Percentiles rank a stretch among this genome's conserved stretches.
phyloP scores from a whole-genome alignment of 805 yeast species.

The Ogataea pini region DNA sequence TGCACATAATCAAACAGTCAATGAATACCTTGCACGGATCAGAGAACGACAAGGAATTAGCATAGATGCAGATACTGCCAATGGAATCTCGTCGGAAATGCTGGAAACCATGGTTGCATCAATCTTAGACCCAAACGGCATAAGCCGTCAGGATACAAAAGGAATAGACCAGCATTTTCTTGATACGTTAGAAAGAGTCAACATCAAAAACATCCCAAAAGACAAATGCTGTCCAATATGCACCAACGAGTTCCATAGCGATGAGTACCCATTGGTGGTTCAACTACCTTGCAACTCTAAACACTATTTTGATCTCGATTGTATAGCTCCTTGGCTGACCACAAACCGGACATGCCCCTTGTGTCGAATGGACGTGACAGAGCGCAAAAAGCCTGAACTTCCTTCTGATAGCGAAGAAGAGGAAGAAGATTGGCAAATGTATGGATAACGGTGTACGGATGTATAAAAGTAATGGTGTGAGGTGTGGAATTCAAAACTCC shows the following conservation, averaged over 20 bases:
- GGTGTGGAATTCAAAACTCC: background rate
- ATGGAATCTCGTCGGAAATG: conserved; percentile 6
- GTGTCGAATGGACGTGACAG: conserved; percentile 72
- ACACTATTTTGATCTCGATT: conserved; percentile 85
- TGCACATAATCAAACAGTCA: conserved; percentile 5
- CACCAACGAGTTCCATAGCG: conserved; percentile 67
- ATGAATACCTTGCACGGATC: conserved; percentile 11
- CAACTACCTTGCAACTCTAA: conserved; percentile 63
- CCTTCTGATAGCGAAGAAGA: conserved; percentile 54
- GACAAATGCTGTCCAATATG: conserved; percentile 84
- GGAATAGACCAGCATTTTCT: conserved; percentile 73
- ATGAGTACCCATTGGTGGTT: conserved; percentile 78
- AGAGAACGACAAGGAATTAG: conserved; percentile 6
- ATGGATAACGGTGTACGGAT: conserved; percentile 47
- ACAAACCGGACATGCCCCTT: conserved; percentile 79
- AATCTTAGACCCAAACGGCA: conserved; percentile 14
- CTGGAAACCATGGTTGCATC: conserved; percentile 13
- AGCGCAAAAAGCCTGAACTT: conserved; percentile 37
- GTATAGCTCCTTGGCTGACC: conserved; percentile 87
- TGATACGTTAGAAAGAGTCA: conserved; percentile 75
- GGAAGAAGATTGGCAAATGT: conserved; percentile 78
- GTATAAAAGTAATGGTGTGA: background rate
- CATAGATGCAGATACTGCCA: background rate
- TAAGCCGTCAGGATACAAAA: conserved; percentile 4
- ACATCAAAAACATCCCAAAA: conserved; percentile 38